These are phyloP conservation scores for Rhododendron griersonianum DNA, from an alignment of 148 eudicot species.

Conservation along the genomic window DNA sequence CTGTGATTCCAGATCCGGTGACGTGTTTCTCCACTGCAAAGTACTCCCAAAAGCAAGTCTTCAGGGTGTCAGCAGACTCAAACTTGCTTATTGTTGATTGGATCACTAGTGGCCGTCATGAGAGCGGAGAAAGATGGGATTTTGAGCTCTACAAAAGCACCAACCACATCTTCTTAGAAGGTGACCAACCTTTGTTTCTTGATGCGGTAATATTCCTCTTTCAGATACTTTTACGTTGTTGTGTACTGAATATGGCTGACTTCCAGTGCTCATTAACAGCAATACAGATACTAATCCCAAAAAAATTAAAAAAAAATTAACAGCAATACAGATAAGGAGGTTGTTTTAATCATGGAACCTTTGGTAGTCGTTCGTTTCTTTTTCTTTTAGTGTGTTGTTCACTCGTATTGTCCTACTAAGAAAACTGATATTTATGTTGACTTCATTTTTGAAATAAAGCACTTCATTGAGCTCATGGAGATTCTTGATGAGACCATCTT, in stretches of 20 bases:
- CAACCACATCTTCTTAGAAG: slow-evolving; percentile 69
- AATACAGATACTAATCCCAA: no score
- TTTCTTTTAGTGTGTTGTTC: neutral
- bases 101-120: slow-evolving; percentile 99
- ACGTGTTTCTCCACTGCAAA: slow-evolving; percentile 86
- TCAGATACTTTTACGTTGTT: neutral
- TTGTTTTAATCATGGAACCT: neutral
- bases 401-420: neutral
- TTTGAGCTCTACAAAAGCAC: slow-evolving; percentile 72
- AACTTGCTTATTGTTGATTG: slow-evolving; percentile 90
- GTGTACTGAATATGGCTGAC: neutral
- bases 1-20: slow-evolving; percentile 91
- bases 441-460: neutral
- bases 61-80: slow-evolving; percentile 60
- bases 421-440: neutral
- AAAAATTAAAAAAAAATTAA: no score
- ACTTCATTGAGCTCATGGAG: neutral
- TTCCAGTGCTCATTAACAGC: neutral
- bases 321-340: neutral
- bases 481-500: neutral
- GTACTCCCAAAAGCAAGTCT: slow-evolving; percentile 80
- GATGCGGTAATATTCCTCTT: slow-evolving; percentile 59
- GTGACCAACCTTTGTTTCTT: slow-evolving; percentile 70
- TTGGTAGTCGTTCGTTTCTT: neutral
- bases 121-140: slow-evolving; percentile 95